A percentile compares a stretch with the other conserved stretches of the same genome.
Conservation (phyloP, 169 alveolate species). For the Cryptosporidium tyzzeri region DNA sequence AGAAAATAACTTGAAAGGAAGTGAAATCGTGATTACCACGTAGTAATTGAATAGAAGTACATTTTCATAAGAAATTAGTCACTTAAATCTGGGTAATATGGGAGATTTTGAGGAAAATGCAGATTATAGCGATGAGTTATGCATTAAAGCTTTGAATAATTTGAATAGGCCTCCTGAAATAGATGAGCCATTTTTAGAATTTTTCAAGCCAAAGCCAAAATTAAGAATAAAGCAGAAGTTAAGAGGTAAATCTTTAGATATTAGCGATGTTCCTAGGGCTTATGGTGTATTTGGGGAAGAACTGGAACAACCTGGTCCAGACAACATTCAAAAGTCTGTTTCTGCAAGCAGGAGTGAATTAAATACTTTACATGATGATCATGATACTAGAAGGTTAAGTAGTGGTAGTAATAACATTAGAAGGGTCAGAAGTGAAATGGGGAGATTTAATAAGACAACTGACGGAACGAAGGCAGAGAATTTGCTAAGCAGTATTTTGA, state of each 20-base stretch:
- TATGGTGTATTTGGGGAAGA: neutral
- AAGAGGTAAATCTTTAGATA: neutral
- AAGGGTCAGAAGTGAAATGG: neutral
- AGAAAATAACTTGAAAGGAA: neutral
- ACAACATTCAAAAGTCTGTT: neutral
- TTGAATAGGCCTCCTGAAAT: constrained; percentile 65
- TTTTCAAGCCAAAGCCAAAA: constrained; percentile 56
- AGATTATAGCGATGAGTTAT: constrained; percentile 24
- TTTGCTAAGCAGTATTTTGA: constrained; percentile 6
- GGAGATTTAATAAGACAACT: neutral
- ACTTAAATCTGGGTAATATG: neutral
- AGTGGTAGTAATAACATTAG: neutral
- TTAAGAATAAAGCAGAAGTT: constrained; percentile 12
- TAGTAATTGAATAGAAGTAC: neutral
- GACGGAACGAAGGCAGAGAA: neutral
- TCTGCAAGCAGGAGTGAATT: neutral
- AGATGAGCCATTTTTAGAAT: constrained; percentile 54
- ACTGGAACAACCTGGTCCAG: neutral
- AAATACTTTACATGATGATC: neutral
- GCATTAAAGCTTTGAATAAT: constrained; percentile 51
- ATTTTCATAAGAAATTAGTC: too few species aligned
- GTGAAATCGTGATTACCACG: neutral
- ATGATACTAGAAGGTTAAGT: neutral
- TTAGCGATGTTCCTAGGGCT: neutral
- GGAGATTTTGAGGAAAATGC: neutral